phyloP scores from a whole-genome alignment of 2,329 filamentous ascomycete genomes.

The Coniochaeta sp. region DNA sequence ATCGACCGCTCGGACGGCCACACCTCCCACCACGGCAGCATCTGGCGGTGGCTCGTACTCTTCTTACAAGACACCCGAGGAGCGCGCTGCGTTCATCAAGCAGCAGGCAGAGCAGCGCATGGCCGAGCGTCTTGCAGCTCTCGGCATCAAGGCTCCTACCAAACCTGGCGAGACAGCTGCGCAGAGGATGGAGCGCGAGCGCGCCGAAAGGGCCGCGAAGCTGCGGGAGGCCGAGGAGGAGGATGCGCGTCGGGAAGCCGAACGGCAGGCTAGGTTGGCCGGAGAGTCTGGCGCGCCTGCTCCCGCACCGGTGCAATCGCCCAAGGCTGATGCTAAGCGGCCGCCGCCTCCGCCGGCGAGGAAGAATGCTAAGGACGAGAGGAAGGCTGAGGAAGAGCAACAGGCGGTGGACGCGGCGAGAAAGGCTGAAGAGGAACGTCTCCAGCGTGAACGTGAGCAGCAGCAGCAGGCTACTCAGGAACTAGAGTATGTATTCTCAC shows the following conservation, averaged over 20 bases:
- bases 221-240: constrained; percentile 88
- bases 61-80: constrained; percentile 83
- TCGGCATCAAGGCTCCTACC: constrained; percentile 78
- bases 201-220: constrained; percentile 79
- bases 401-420: not conserved
- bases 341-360: constrained; percentile 74
- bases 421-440: constrained; percentile 56
- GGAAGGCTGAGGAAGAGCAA: constrained; percentile 50
- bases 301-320: constrained; percentile 29
- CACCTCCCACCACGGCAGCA: constrained; percentile 37
- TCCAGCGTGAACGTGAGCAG: constrained; percentile 65
- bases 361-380: constrained; percentile 54
- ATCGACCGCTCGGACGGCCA: constrained; percentile 47
- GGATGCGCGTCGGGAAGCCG: constrained; percentile 79
- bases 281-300: constrained; percentile 64
- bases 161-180: constrained; percentile 75
- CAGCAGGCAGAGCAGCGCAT: constrained; percentile 96
- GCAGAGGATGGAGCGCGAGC: constrained; percentile 84
- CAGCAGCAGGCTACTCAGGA: constrained; percentile 67
- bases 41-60: constrained; percentile 58
- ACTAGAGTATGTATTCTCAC: constrained; percentile 60
- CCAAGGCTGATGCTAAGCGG: constrained; percentile 48
- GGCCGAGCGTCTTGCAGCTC: constrained; percentile 87
- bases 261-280: constrained; percentile 75
- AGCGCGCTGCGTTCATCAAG: constrained; percentile 91